phyloP scores from a whole-genome alignment of 768 basidiomycete genomes.

The Pleurotus sapidus region DNA sequence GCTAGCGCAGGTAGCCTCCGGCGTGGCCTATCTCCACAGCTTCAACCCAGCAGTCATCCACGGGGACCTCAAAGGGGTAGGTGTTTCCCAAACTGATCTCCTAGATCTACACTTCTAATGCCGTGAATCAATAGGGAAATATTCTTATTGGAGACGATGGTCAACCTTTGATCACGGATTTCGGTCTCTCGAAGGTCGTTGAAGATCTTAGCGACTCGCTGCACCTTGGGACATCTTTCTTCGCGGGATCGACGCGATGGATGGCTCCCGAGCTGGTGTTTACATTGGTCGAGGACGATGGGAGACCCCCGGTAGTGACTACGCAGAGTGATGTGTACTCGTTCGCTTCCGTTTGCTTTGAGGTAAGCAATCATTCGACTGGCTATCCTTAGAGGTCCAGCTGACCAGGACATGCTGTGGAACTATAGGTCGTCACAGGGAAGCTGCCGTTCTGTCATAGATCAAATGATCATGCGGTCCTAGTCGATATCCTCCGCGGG shows the following conservation, averaged over 20 bases:
- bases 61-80: slow-evolving; percentile 61
- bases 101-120: background rate
- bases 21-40: slow-evolving; percentile 55
- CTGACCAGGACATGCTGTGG: background rate
- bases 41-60: slow-evolving; percentile 54
- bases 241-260: slow-evolving; percentile 48
- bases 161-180: slow-evolving; percentile 55
- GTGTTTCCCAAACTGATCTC: slow-evolving; percentile 12
- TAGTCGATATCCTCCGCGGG: slow-evolving; percentile 53
- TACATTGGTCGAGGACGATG: slow-evolving; percentile 47
- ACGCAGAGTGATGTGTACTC: slow-evolving; percentile 58
- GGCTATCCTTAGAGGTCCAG: background rate
- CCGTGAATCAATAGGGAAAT: slow-evolving; percentile 39
- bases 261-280: slow-evolving; percentile 59
- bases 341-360: slow-evolving; percentile 57
- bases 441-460: slow-evolving; percentile 50
- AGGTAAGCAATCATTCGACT: slow-evolving; percentile 30
- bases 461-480: slow-evolving; percentile 53
- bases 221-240: slow-evolving; percentile 37
- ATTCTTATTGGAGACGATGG: slow-evolving; percentile 54
- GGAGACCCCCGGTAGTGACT: slow-evolving; percentile 39
- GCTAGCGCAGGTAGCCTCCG: slow-evolving; percentile 55
- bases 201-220: slow-evolving; percentile 45
- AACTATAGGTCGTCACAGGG: slow-evolving; percentile 44
- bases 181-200: slow-evolving; percentile 56